A percentile compares a stretch with the other conserved stretches of the same genome.
phyloP scores from a whole-genome alignment of 805 yeast genomes.

The Pichia kluyveri region DNA sequence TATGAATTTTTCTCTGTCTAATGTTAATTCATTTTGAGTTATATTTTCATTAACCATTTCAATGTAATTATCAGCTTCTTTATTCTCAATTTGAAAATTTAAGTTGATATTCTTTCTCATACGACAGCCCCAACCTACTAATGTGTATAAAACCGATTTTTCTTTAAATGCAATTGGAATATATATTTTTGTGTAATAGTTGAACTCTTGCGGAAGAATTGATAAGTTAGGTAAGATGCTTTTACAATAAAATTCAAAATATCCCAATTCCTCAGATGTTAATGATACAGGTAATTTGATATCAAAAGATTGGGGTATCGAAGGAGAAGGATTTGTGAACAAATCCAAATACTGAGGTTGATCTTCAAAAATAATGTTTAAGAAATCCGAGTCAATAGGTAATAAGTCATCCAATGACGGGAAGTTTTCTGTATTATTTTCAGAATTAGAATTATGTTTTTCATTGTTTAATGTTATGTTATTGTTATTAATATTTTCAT shows the following conservation, averaged over 20 bases:
- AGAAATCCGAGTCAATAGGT: constrained; percentile 8
- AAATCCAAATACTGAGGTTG: constrained; percentile 10
- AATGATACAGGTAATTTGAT: constrained; percentile 15
- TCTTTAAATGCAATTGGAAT: constrained; percentile 45
- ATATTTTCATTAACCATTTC: constrained; percentile 8
- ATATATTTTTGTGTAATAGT: constrained; percentile 43
- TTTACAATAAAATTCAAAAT: constrained; percentile 40
- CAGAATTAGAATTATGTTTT: background rate
- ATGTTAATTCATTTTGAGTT: constrained; percentile 4
- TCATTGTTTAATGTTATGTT: background rate
- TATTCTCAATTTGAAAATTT: constrained; percentile 15
- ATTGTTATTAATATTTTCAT: background rate
- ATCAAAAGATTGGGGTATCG: constrained; percentile 9
- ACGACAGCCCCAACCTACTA: constrained; percentile 48
- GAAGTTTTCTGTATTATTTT: background rate
- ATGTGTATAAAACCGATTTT: constrained; percentile 36
- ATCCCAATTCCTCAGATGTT: constrained; percentile 13
- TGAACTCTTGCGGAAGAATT: constrained; percentile 37
- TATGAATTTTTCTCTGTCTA: constrained; percentile 16
- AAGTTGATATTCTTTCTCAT: constrained; percentile 14
- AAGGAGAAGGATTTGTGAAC: constrained; percentile 3
- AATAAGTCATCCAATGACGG: constrained; percentile 4
- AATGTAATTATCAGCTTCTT: constrained; percentile 14
- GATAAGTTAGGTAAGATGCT: constrained; percentile 38
- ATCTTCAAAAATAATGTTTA: constrained; percentile 7